These are phyloP conservation scores for Penicillium cosmopolitanum DNA, from an alignment of 495 filamentous ascomycete genomes.

Conservation along the genomic window DNA sequence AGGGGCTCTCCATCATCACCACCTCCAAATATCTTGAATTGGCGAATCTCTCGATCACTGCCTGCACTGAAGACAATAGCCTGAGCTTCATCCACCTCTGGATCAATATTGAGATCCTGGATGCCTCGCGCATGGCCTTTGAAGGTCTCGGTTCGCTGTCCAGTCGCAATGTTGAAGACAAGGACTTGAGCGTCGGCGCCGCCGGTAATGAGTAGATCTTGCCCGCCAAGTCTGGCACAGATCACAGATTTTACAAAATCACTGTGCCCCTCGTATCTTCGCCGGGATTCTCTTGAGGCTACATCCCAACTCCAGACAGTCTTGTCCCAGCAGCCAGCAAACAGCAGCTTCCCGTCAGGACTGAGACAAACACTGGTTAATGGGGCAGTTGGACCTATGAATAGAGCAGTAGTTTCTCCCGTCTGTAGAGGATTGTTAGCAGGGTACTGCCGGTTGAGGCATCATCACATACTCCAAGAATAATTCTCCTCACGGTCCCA, in stretches of 20 bases:
- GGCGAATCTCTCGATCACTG: constrained; percentile 82
- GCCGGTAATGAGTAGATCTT: constrained; percentile 77
- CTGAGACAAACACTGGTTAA: constrained; percentile 77
- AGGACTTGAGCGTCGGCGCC: constrained; percentile 85
- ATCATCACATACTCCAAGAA: constrained; percentile 71
- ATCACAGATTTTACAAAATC: constrained; percentile 87
- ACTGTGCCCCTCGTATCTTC: constrained; percentile 73
- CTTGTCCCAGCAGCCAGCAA: constrained; percentile 94
- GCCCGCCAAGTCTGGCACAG: constrained; percentile 54
- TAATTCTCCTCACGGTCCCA: constrained; percentile 72
- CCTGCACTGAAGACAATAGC: constrained; percentile 74
- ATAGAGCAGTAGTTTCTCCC: constrained; percentile 55
- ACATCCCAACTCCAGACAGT: constrained; percentile 81
- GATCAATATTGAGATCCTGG: constrained; percentile 75
- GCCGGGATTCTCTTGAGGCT: constrained; percentile 50
- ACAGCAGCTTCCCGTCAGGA: constrained; percentile 62
- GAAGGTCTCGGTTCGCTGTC: constrained; percentile 69
- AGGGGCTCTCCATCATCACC: constrained; percentile 62
- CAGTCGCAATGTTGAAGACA: constrained; percentile 74
- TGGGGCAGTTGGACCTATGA: constrained; percentile 76
- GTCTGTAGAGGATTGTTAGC: constrained; percentile 31
- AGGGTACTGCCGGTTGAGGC: background rate
- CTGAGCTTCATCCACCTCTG: constrained; percentile 44
- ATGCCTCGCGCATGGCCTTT: constrained; percentile 81
- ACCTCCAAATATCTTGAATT: constrained; percentile 48